Evolutionary conservation across 1,139 yeast species (phyloP).

Genomic region (Protomyces pachydermus): DNA sequence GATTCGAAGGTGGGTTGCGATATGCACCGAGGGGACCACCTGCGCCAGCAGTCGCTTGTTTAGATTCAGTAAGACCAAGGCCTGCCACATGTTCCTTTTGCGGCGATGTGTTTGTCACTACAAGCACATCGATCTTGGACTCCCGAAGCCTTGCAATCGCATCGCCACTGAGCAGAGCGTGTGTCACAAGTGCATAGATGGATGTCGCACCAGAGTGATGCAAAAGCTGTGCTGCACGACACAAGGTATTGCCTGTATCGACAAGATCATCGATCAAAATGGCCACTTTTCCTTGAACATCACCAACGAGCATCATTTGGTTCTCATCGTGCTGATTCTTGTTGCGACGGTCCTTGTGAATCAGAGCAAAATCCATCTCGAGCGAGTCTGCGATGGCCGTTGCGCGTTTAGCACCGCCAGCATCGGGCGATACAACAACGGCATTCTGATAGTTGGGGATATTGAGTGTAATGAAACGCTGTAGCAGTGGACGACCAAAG

Average conservation of each 20-base stretch:
- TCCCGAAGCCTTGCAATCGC: slow-evolving; percentile 80
- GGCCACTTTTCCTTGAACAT: slow-evolving; percentile 81
- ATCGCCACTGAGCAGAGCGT: slow-evolving; percentile 84
- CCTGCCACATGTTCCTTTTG: slow-evolving; percentile 57
- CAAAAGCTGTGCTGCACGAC: slow-evolving; percentile 89
- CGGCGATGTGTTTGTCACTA: slow-evolving; percentile 94
- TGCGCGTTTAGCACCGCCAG: slow-evolving; percentile 98
- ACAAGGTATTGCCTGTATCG: slow-evolving; percentile 94
- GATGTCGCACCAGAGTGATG: slow-evolving; percentile 72
- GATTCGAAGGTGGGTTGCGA: slow-evolving; percentile 1
- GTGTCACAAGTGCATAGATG: slow-evolving; percentile 93
- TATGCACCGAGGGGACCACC: slow-evolving; percentile 1
- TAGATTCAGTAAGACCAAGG: slow-evolving; percentile 37
- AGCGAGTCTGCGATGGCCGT: slow-evolving; percentile 90
- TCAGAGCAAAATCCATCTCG: slow-evolving; percentile 89
- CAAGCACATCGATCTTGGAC: slow-evolving; percentile 70
- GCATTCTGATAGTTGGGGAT: slow-evolving; percentile 60
- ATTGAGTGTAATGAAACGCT: slow-evolving; percentile 75
- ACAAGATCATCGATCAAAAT: slow-evolving; percentile 97
- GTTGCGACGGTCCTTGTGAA: slow-evolving; percentile 75
- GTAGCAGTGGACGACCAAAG: slow-evolving; percentile 92
- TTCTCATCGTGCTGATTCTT: slow-evolving; percentile 64
- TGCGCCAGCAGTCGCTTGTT: slow-evolving; percentile 48
- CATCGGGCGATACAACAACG: slow-evolving; percentile 92
- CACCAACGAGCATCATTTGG: slow-evolving; percentile 94